These are phyloP conservation scores for Solanum sejunctum DNA, from an alignment of 257 asterid genomes.

Conservation along the genomic window DNA sequence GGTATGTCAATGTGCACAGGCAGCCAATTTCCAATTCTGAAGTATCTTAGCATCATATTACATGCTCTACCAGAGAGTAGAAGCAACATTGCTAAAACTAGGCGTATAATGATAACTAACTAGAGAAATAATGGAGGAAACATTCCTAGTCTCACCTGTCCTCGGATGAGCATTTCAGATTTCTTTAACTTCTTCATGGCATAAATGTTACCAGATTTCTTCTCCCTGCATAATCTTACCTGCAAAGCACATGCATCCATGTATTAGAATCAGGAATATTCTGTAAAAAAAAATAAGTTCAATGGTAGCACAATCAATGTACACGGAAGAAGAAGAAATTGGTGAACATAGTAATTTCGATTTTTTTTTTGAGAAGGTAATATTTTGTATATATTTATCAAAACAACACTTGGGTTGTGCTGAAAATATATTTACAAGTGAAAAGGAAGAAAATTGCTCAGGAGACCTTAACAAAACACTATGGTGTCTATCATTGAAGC, in stretches of 20 bases:
- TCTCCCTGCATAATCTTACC: constrained; percentile 93
- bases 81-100: not conserved
- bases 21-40: not conserved
- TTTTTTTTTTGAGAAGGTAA: not conserved
- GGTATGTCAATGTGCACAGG: not conserved
- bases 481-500: not conserved
- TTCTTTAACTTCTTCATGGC: constrained; percentile 98
- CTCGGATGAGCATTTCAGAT: constrained; percentile 96
- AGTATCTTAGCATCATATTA: not conserved
- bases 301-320: not conserved
- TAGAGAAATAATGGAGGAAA: not conserved
- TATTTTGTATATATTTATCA: not conserved
- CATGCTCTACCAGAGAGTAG: not conserved
- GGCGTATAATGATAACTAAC: not conserved
- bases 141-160: constrained; percentile 53
- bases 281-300: not conserved
- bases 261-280: not conserved
- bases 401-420: not conserved
- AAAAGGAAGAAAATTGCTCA: not conserved
- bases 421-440: not conserved
- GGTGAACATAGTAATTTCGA: not conserved
- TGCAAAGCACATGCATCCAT: constrained; percentile 15
- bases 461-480: not conserved
- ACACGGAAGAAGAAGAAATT: not conserved
- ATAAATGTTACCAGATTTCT: constrained; percentile 83